Base-by-base conservation (phyloP, 2,329 filamentous ascomycete genomes). In the Verticillium longisporum region DNA sequence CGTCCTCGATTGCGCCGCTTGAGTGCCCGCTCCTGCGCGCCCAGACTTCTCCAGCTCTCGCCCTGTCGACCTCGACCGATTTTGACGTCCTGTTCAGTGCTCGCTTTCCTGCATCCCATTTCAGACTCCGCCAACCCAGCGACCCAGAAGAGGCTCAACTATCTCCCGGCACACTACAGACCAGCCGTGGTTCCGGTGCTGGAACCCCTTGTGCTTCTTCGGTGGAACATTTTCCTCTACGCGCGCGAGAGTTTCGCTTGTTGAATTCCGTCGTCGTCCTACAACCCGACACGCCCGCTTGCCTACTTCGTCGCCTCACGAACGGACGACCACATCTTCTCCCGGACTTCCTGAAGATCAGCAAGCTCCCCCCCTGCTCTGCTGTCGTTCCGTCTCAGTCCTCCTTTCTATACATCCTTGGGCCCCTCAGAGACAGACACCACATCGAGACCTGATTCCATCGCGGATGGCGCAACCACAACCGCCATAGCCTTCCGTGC, bases 71-170 rank as follows among this genome's bases (percentile, higher is more conserved):
- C 61, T 41, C 54, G 61, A 45, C 33, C 54, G 31, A 33, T 50
- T 41, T 50, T 50, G 41, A 63, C 59, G 38, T 63, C 61, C 60
- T 34, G 53, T 54, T 56, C 57, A n/a, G 54, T 55, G 63, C 55
- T 57, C 55, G 37, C 53, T 45, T 59, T 53, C 21, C 57, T 55
- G 45, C 33, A 59, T 32, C 36, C 54, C 61, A 38, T 41, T 54
- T 38, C 41, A n/a, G 18, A 55, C 50, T 14, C 41, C 41, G 41
- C 41, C 41, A 50, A 9, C 41, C 41, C 41, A 50, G 10, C 41
- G n/a, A 50, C 41, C 41, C 41, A 50, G 41, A 50, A 56, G 32
- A 56, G 31, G 31, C 55, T 34, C 55, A 56, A 36, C 55, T 33
- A 6, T 36, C 26, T 31, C 26, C 32, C n/a, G 55, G 55, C 6